phyloP scores from a whole-genome alignment of 192 early-diverging fungal species.

The Kappamyces sp. region DNA sequence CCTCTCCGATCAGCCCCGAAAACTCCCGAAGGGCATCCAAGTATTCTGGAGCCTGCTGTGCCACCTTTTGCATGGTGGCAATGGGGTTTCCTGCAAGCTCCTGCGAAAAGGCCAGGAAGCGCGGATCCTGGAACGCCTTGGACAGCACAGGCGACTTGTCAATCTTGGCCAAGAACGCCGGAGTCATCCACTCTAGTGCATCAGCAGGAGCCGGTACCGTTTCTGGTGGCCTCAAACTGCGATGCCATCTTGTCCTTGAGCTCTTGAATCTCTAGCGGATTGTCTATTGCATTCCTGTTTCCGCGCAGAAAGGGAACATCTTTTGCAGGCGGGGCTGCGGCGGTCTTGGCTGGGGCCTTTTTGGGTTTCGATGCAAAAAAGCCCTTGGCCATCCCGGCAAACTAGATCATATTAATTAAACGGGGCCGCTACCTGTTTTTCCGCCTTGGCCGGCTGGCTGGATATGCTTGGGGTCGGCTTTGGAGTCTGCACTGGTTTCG shows the following conservation, averaged over 20 bases:
- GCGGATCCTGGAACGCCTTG: constrained; percentile 31
- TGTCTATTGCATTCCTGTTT: constrained; percentile 1
- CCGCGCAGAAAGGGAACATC: not conserved
- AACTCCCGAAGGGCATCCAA: constrained; percentile 36
- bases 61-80: constrained; percentile 28
- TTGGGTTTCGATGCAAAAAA: constrained; percentile 20
- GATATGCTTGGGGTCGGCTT: not conserved
- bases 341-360: not conserved
- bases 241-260: constrained; percentile 35
- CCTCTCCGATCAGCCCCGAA: constrained; percentile 31
- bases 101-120: constrained; percentile 24
- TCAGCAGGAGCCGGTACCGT: constrained; percentile 9
- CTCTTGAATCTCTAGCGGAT: constrained; percentile 22
- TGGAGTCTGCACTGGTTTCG: not conserved
- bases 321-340: not conserved
- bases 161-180: constrained; percentile 29
- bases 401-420: not conserved
- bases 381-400: constrained; percentile 17
- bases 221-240: constrained; percentile 21
- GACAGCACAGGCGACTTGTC: constrained; percentile 28
- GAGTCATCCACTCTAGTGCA: constrained; percentile 37
- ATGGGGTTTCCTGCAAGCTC: constrained; percentile 32
- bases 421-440: not conserved
- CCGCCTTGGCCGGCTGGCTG: not conserved
- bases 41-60: constrained; percentile 21